Evolutionary conservation across 257 asterid species (phyloP).

Genomic region (Salvia miltiorrhiza): DNA sequence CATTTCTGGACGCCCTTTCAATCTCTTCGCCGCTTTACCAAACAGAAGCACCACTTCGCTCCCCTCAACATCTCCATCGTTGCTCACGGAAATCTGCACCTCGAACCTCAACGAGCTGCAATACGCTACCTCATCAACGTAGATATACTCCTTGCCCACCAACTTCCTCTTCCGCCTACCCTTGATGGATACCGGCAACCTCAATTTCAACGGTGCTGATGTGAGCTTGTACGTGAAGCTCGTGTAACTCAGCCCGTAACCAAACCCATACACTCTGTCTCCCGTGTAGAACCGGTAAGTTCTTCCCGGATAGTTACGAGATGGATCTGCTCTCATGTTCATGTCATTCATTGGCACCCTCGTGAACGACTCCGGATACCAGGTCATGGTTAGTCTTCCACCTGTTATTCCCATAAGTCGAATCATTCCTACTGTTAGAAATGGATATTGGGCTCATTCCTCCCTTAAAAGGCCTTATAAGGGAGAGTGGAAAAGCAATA

Average conservation of each 20-base stretch:
- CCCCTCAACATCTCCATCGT: constrained; percentile 63
- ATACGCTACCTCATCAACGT: constrained; percentile 42
- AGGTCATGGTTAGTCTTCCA: constrained; percentile 76
- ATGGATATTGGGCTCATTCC: too few relatives aligned
- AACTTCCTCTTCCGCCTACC: constrained; percentile 28
- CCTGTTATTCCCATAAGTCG: constrained; percentile 39
- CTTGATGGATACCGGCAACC: constrained; percentile 31
- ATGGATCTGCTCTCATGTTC: constrained; percentile 87
- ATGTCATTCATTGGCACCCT: constrained; percentile 74
- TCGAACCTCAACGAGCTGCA: constrained; percentile 56
- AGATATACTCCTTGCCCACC: constrained; percentile 31
- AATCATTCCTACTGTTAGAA: not conserved
- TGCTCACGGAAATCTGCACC: constrained; percentile 56
- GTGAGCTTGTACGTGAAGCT: constrained; percentile 46
- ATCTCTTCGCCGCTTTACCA: constrained; percentile 30
- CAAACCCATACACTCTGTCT: constrained; percentile 56
- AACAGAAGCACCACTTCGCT: constrained; percentile 62
- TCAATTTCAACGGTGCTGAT: constrained; percentile 57
- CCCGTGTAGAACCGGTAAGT: constrained; percentile 86
- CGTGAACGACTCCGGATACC: constrained; percentile 93
- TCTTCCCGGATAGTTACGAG: constrained; percentile 85
- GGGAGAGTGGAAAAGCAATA: not conserved
- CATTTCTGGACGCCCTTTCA: constrained; percentile 49
- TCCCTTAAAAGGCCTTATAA: too few relatives aligned
- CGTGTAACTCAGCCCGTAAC: constrained; percentile 86